A percentile compares a stretch with the other conserved stretches of the same genome.
Evolutionary conservation across 1,139 yeast species (phyloP).

Genomic region (Tardiomyces blankii): DNA sequence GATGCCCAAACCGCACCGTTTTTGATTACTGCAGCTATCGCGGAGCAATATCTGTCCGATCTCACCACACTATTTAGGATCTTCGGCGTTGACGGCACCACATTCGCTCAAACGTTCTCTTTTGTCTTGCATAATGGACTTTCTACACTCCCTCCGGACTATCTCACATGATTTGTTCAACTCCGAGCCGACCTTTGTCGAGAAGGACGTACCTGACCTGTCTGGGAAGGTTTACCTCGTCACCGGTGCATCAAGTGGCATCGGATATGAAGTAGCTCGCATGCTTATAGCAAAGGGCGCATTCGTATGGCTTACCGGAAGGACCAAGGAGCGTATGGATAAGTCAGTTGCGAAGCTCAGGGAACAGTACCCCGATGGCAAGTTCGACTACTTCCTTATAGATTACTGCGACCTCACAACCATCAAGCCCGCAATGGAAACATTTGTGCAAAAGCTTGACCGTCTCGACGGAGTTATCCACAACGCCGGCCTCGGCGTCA

Average conservation of each 20-base stretch:
- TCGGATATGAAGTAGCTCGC: constrained; percentile 12
- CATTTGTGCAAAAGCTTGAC: constrained; percentile 20
- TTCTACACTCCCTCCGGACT: too few species aligned
- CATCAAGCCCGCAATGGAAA: constrained; percentile 30
- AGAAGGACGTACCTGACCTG: constrained; percentile 18
- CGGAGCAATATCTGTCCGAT: too few species aligned
- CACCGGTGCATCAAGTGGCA: constrained; percentile 17
- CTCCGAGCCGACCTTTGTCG: background rate
- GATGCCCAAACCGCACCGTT: too few species aligned
- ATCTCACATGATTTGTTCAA: too few species aligned
- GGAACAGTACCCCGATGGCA: constrained; percentile 6
- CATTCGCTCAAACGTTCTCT: too few species aligned
- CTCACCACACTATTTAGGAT: too few species aligned
- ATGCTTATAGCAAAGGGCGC: constrained; percentile 11
- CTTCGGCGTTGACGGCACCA: too few species aligned
- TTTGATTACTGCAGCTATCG: too few species aligned
- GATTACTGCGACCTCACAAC: constrained; percentile 35
- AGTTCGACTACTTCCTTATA: constrained; percentile 10
- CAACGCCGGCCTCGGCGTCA: constrained; percentile 44
- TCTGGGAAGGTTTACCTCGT: constrained; percentile 22
- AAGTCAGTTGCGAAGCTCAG: constrained; percentile 6
- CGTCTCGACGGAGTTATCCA: constrained; percentile 35
- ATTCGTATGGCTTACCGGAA: constrained; percentile 13
- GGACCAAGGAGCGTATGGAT: constrained; percentile 8
- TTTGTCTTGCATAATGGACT: too few species aligned